Conservation (phyloP, 2,329 filamentous ascomycete genomes). For the Colletotrichum abscissum region DNA sequence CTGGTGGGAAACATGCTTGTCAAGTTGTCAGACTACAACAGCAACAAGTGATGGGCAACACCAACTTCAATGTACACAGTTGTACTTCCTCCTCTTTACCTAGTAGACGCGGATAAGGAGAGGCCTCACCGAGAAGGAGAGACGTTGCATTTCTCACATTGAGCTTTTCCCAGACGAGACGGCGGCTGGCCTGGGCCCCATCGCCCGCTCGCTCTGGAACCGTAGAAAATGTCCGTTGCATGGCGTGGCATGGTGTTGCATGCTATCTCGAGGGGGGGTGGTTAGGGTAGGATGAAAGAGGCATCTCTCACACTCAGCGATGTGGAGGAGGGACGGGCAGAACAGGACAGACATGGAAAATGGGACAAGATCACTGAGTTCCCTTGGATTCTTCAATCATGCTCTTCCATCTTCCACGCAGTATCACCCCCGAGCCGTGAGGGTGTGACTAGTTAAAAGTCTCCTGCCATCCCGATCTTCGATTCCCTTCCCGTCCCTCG, state of each 20-base stretch:
- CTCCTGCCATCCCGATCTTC: slow-evolving; percentile 21
- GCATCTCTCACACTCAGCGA: not conserved
- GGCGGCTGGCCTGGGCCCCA: slow-evolving; percentile 3
- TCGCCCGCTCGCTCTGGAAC: not conserved
- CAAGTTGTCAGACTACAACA: not conserved
- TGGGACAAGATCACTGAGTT: not conserved
- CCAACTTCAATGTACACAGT: not conserved
- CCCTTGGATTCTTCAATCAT: not conserved
- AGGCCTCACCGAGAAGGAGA: not conserved
- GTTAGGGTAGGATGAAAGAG: not conserved
- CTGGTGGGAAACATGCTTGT: not conserved
- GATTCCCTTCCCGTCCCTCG: slow-evolving; percentile 6
- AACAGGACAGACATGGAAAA: not conserved
- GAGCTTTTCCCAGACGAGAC: slow-evolving; percentile 22
- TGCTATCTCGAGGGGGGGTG: not conserved
- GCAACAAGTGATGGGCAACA: not conserved
- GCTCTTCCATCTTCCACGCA: not conserved
- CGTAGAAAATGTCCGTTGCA: not conserved
- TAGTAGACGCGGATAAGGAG: too few relatives aligned
- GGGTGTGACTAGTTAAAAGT: slow-evolving; percentile 12
- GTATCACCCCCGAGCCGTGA: not conserved
- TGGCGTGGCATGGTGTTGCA: not conserved
- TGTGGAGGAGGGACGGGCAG: not conserved
- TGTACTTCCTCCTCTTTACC: not conserved
- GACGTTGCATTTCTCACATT: slow-evolving; percentile 1